Evolutionary conservation across 805 yeast genomes (phyloP).

Genomic region (Candida maris): DNA sequence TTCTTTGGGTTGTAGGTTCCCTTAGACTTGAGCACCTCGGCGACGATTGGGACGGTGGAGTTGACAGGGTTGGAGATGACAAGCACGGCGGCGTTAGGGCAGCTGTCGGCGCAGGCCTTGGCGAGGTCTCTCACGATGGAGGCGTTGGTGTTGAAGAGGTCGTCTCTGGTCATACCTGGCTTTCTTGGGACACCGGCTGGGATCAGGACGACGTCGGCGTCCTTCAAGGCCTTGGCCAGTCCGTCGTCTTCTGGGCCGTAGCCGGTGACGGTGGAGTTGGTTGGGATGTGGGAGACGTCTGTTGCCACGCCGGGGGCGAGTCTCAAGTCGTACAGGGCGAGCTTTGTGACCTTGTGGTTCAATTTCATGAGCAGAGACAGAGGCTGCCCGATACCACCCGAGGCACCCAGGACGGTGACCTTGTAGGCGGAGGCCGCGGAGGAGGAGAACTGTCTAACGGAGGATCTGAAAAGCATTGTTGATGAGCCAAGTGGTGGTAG

Average conservation of each 20-base stretch:
- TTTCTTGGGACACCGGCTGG: slow-evolving; percentile 99
- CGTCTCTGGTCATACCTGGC: slow-evolving; percentile 99
- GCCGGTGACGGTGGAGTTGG: slow-evolving; percentile 85
- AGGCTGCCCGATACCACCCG: slow-evolving; percentile 96
- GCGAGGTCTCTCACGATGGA: slow-evolving; percentile 93
- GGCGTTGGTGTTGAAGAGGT: slow-evolving; percentile 93
- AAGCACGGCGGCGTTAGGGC: slow-evolving; percentile 79
- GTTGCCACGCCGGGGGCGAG: slow-evolving; percentile 98
- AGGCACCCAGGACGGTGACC: slow-evolving; percentile 79
- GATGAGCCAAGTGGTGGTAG: too few relatives aligned
- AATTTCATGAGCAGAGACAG: slow-evolving; percentile 78
- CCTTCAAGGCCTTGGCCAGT: slow-evolving; percentile 64
- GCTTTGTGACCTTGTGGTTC: slow-evolving; percentile 81
- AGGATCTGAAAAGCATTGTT: slow-evolving; percentile 53
- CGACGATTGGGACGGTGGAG: slow-evolving; percentile 95
- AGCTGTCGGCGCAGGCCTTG: slow-evolving; percentile 72
- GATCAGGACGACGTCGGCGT: slow-evolving; percentile 82
- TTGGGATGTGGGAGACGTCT: slow-evolving; percentile 90
- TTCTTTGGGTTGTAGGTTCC: slow-evolving; percentile 90
- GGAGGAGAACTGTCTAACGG: slow-evolving; percentile 55
- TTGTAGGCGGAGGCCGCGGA: slow-evolving; percentile 66
- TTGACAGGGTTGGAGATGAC: slow-evolving; percentile 94
- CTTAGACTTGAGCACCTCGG: slow-evolving; percentile 81
- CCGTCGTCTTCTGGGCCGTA: slow-evolving; percentile 79
- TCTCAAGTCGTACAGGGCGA: slow-evolving; percentile 83